Conservation (phyloP, 805 yeast species). For the Suhomyces prunicola region DNA sequence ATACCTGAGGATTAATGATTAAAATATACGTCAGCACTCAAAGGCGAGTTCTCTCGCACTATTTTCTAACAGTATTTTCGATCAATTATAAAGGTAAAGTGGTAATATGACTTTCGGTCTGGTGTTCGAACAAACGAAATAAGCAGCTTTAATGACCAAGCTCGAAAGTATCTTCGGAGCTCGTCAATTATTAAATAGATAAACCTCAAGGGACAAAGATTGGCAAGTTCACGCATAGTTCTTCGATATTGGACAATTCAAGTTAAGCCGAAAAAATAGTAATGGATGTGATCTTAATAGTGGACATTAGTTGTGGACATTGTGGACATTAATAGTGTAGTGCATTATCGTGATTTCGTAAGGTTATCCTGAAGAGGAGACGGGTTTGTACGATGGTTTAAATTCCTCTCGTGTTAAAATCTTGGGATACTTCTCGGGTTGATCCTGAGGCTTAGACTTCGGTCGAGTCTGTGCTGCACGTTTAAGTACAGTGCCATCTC, state of each 20-base stretch:
- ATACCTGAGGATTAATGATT: constrained; percentile 1
- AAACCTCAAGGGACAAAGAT: neutral
- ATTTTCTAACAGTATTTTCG: neutral
- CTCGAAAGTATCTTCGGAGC: neutral
- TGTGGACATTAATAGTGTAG: neutral
- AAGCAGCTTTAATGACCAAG: neutral
- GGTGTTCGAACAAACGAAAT: neutral
- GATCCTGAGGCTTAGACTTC: neutral
- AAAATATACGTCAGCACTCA: neutral
- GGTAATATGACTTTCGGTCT: neutral
- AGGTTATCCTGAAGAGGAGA: neutral
- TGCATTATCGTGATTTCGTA: neutral
- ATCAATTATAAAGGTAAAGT: neutral
- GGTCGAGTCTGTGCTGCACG: constrained; percentile 3
- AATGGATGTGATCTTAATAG: neutral
- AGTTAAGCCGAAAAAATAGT: neutral
- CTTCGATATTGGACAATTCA: neutral
- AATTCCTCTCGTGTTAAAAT: constrained; percentile 6
- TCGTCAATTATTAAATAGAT: neutral
- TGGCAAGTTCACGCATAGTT: neutral
- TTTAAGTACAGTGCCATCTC: neutral
- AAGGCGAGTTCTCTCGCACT: neutral
- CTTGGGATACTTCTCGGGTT: neutral
- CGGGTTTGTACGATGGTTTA: constrained; percentile 3
- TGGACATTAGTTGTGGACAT: neutral